Conservation (phyloP, 495 filamentous ascomycete genomes). For the Penicillium lividum region DNA sequence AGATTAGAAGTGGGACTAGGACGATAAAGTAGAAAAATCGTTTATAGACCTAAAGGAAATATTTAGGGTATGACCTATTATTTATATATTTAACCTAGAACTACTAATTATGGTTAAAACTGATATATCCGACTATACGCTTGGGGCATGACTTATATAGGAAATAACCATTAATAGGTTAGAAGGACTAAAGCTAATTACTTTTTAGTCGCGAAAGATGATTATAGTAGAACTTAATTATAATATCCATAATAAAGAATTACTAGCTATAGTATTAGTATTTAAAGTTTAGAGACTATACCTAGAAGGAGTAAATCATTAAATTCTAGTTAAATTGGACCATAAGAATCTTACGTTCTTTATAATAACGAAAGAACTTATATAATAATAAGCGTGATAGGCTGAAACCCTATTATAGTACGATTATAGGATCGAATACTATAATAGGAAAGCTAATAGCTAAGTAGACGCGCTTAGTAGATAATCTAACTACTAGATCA, state of each 20-base stretch:
- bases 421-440: not conserved
- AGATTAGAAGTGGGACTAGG: constrained; percentile 14
- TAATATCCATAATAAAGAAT: constrained; percentile 32
- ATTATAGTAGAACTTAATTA: constrained; percentile 33
- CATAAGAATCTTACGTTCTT: constrained; percentile 22
- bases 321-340: constrained; percentile 20
- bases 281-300: constrained; percentile 32
- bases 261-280: constrained; percentile 27
- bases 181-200: no score
- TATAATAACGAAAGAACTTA: constrained; percentile 21
- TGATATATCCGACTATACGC: constrained; percentile 11
- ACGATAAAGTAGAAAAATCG: constrained; percentile 1
- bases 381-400: constrained; percentile 14
- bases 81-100: constrained; percentile 12
- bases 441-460: not conserved
- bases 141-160: constrained; percentile 16
- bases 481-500: no score
- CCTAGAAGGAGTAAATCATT: constrained; percentile 17
- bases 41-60: constrained; percentile 15
- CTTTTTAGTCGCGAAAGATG: not conserved
- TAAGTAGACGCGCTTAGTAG: not conserved
- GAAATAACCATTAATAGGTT: no score
- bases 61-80: constrained; percentile 4
- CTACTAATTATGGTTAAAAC: constrained; percentile 17
- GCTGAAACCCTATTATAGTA: constrained; percentile 3